Base-by-base conservation (phyloP, 2,329 filamentous ascomycete genomes). In the Penicillium sp. region DNA sequence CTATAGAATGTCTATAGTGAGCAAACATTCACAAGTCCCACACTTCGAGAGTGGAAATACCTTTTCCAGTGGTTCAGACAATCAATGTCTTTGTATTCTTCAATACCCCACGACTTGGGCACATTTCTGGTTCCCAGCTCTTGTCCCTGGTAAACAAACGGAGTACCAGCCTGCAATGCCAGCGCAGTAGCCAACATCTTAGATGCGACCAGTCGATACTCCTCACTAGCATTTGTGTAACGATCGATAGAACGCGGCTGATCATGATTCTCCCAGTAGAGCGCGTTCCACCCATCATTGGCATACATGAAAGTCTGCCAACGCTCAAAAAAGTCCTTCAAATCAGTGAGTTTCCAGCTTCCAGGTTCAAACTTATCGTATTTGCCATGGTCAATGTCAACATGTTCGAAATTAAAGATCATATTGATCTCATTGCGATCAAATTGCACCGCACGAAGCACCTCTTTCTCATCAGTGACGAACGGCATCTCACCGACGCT, bases 371-470 rank as follows among this genome's bases (percentile, higher is more conserved):
- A 84, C 54, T 84, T 80, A 65, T 84, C 79, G 71, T 65, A 75
- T 69, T 55, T 51, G 5, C 70, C 83, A 46, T 82, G 77, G 4
- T 83, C 87, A 16, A 87, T 75, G 65, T 87, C 81, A 8, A 89
- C 84, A 11, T 86, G 80, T 62, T 89, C 87, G 67, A 90, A 90
- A 64, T 88, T 84, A 72, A 90, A 90, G 36, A 90, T 86, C 86
- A 90, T 90, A 69, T 83, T 86, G 44, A 90, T 73, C 67, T 89
- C 85, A 33, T 80, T 78, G 16, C 82, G 78, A 50, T 83, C 81
- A 23, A 78, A 80, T 3, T 78, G 78, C 2, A 89, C 85, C 7
- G 79, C 79, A 15, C 76, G 75, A 6, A 85, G 65, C 1, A 84
- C 78, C 56, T 84, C 80, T 7, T 80, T 71, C 8, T 75, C 74